Percentiles rank a stretch among this genome's conserved stretches.
Evolutionary conservation across 352 stramenopile species (phyloP).

Genomic region (Globisporangium parvum): DNA sequence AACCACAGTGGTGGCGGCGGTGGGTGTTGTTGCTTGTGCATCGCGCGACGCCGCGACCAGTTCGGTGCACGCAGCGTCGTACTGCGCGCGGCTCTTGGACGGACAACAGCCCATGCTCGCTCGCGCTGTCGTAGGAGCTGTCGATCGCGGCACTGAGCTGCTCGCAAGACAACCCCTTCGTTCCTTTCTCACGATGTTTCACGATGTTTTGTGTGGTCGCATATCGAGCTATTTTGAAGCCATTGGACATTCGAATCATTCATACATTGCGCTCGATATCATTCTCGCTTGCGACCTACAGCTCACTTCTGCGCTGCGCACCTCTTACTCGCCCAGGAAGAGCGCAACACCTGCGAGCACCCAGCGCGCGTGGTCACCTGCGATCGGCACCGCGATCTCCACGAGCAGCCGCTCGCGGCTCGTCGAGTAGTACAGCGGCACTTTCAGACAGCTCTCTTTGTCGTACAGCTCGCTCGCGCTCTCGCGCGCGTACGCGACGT

Average conservation of each 20-base stretch:
- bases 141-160: neutral
- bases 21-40: neutral
- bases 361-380: conserved; percentile 65
- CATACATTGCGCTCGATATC: neutral
- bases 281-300: conserved; percentile 31
- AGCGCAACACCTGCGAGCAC: conserved; percentile 78
- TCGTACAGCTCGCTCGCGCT: conserved; percentile 72
- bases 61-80: neutral
- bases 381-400: conserved; percentile 76
- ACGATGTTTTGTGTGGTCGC: too few species aligned
- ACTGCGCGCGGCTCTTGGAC: conserved; percentile 30
- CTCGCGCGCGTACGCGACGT: conserved; percentile 73
- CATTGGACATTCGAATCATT: neutral
- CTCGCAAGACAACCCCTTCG: too few species aligned
- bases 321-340: conserved; percentile 68
- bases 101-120: conserved; percentile 56
- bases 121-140: neutral
- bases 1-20: neutral
- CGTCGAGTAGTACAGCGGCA: conserved; percentile 76
- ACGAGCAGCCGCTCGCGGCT: conserved; percentile 74
- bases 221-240: neutral
- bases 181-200: too few species aligned
- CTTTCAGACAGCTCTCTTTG: conserved; percentile 68
- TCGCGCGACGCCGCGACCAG: neutral
- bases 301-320: too few species aligned